Evolutionary conservation across 345 rosid genomes (phyloP).

Genomic region (Dovyalis caffra): DNA sequence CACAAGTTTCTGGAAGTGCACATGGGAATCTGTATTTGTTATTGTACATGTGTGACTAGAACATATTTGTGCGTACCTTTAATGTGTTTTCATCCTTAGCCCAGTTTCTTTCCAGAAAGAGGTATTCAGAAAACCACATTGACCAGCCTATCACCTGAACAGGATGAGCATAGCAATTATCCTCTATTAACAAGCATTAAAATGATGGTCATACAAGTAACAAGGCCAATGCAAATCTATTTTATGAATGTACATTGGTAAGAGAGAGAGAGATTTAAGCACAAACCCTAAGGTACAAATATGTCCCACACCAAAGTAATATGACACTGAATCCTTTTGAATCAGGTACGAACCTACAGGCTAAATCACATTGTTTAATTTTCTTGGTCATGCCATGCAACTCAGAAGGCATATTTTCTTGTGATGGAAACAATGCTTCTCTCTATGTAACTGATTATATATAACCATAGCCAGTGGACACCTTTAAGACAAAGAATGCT

Average conservation of each 20-base stretch:
- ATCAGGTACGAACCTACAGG: neutral
- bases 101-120: constrained; percentile 92
- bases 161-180: constrained; percentile 3
- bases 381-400: neutral
- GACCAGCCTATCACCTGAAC: constrained; percentile 99
- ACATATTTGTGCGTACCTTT: constrained; percentile 39
- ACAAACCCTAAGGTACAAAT: neutral
- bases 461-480: neutral
- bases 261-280: neutral
- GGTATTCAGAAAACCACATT: constrained; percentile 99
- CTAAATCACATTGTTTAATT: neutral
- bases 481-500: neutral
- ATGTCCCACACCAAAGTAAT: neutral
- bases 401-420: neutral
- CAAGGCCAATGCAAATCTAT: neutral
- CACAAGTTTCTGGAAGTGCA: neutral
- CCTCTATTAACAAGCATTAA: neutral
- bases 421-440: neutral
- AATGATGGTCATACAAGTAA: neutral
- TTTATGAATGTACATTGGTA: neutral
- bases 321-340: neutral
- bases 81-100: constrained; percentile 91
- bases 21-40: neutral
- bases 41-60: neutral
- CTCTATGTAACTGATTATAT: neutral